Conservation (phyloP, 208 protist genomes). For the Acanthamoeba sp. region DNA sequence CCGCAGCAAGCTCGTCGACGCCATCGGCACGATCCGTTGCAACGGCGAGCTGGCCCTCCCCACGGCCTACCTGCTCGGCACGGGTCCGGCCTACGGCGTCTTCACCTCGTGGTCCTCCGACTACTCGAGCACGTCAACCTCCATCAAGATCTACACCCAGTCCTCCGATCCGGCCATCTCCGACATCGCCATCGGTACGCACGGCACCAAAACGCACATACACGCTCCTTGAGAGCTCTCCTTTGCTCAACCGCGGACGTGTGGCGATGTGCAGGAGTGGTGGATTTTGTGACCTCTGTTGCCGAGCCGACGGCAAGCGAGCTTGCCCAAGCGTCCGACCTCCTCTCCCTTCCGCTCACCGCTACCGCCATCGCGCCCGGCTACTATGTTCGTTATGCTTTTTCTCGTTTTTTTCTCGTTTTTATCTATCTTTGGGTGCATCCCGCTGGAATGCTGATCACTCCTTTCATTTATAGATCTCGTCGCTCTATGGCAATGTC, state of each 20-base stretch:
- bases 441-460: not conserved
- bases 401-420: not conserved
- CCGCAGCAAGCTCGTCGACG: slow-evolving; percentile 1
- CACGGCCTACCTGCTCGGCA: slow-evolving; percentile 25
- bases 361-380: slow-evolving; percentile 12
- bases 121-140: not conserved
- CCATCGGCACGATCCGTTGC: not conserved
- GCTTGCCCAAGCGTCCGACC: not conserved
- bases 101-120: not conserved
- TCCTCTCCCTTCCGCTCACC: not conserved
- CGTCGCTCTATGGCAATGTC: not conserved
- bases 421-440: not conserved
- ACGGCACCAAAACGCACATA: too few species aligned
- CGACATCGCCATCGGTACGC: slow-evolving; percentile 9
- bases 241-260: too few species aligned
- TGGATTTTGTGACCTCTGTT: not conserved
- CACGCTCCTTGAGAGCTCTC: too few species aligned
- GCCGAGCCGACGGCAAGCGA: not conserved
- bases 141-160: not conserved
- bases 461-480: not conserved
- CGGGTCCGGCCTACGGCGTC: not conserved
- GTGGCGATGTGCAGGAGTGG: not conserved
- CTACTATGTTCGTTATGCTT: not conserved
- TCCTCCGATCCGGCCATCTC: not conserved
- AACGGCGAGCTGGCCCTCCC: slow-evolving; percentile 35